Evolutionary conservation across 2,329 filamentous ascomycete species (phyloP).

Genomic region (Ceratocystis ficicola): DNA sequence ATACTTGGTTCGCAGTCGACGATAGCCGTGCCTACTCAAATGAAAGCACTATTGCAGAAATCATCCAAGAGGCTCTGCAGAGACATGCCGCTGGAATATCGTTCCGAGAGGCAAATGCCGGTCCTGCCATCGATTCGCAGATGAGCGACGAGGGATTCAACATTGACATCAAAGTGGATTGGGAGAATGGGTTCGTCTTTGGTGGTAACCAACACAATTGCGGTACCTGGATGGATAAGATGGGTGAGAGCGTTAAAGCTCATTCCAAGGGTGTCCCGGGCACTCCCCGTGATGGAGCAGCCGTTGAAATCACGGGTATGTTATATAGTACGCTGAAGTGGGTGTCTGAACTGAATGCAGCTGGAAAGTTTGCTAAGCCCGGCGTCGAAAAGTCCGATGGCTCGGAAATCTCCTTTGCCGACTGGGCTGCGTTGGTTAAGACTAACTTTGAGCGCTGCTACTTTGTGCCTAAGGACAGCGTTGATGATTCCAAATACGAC

Average conservation of each 20-base stretch:
- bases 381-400: slow-evolving; percentile 57
- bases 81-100: slow-evolving; percentile 81
- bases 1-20: slow-evolving; percentile 78
- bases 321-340: slow-evolving; percentile 81
- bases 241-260: slow-evolving; percentile 92
- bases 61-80: slow-evolving; percentile 88
- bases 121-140: slow-evolving; percentile 74
- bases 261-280: slow-evolving; percentile 87
- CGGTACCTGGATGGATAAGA: slow-evolving; percentile 99
- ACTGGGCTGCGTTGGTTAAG: slow-evolving; percentile 73
- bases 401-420: slow-evolving; percentile 51
- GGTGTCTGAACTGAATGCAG: slow-evolving; percentile 54
- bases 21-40: slow-evolving; percentile 77
- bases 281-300: slow-evolving; percentile 91
- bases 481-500: slow-evolving; percentile 65
- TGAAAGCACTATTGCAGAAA: slow-evolving; percentile 70
- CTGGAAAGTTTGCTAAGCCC: slow-evolving; percentile 59
- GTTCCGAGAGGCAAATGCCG: slow-evolving; percentile 90
- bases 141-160: slow-evolving; percentile 91
- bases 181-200: slow-evolving; percentile 80
- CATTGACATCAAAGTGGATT: slow-evolving; percentile 81
- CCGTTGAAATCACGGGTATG: slow-evolving; percentile 87
- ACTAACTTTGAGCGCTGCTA: slow-evolving; percentile 85
- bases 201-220: slow-evolving; percentile 92
- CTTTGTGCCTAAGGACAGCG: slow-evolving; percentile 60